Percentiles rank a stretch among this genome's conserved stretches.
These are phyloP conservation scores for Saussurea involucrata DNA, from an alignment of 129 eudicot genomes.

Conservation along the genomic window DNA sequence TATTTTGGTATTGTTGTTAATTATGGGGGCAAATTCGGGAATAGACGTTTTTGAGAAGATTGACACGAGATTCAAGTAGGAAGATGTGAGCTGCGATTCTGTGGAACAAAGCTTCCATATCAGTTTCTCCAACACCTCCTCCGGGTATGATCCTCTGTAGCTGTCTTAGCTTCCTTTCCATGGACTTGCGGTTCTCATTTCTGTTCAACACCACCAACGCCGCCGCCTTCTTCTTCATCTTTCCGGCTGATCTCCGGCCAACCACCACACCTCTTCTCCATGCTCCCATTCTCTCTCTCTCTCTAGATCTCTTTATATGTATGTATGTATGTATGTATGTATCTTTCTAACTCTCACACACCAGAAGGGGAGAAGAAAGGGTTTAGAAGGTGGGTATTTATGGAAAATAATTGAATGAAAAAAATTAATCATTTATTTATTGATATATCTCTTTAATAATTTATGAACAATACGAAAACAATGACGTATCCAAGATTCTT, in stretches of 20 bases:
- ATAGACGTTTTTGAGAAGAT: constrained; percentile 25
- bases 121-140: constrained; percentile 3
- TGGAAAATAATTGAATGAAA: constrained; percentile 4
- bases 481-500: too few relatives aligned
- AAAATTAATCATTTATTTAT: neutral
- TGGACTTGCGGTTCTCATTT: constrained; percentile 16
- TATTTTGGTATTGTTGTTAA: neutral
- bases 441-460: too few relatives aligned
- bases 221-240: constrained; percentile 5
- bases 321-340: neutral
- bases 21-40: constrained; percentile 7
- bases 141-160: constrained; percentile 34
- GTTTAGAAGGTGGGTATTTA: constrained; percentile 18
- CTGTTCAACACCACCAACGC: constrained; percentile 15
- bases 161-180: constrained; percentile 26
- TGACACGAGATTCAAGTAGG: constrained; percentile 28
- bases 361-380: constrained; percentile 1
- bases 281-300: constrained; percentile 18
- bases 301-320: neutral
- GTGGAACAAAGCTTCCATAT: constrained; percentile 29
- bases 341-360: constrained; percentile 2
- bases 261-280: constrained; percentile 31
- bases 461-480: neutral
- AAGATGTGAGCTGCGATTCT: constrained; percentile 27
- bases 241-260: constrained; percentile 27